Conservation (phyloP, 2,329 filamentous ascomycete genomes). For the Pleomassaria siparia region DNA sequence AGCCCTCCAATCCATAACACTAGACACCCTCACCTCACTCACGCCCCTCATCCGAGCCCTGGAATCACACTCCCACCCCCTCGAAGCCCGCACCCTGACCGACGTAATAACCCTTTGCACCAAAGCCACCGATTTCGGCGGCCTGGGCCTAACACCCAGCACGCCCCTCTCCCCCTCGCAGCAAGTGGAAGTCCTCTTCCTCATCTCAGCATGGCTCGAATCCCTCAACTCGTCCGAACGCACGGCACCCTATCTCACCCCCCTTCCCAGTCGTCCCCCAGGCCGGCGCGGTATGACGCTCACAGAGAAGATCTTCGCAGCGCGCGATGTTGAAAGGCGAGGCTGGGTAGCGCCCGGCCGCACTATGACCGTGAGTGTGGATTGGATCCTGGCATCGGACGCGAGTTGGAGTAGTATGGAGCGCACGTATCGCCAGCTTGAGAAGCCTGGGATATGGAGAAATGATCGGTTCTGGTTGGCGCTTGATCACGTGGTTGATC, state of each 20-base stretch:
- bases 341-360: constrained; percentile 44
- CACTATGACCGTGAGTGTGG: constrained; percentile 46
- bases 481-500: constrained; percentile 53
- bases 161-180: constrained; percentile 11
- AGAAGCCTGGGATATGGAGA: constrained; percentile 48
- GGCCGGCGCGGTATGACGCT: constrained; percentile 41
- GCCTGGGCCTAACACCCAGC: constrained; percentile 19
- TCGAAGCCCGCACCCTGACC: constrained; percentile 21
- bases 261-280: constrained; percentile 12
- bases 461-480: constrained; percentile 56
- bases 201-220: constrained; percentile 31
- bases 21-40: background rate
- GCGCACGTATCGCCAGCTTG: constrained; percentile 44
- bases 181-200: constrained; percentile 24
- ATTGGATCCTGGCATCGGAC: constrained; percentile 53
- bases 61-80: constrained; percentile 4
- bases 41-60: constrained; percentile 9
- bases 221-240: constrained; percentile 31
- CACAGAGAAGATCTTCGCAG: constrained; percentile 50
- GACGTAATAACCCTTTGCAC: constrained; percentile 20
- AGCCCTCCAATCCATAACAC: background rate
- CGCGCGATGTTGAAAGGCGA: constrained; percentile 43
- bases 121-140: constrained; percentile 25
- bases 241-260: constrained; percentile 2
- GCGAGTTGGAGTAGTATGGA: constrained; percentile 49